phyloP scores from a whole-genome alignment of 1,284 basidiomycete species.

The Ceratobasidium sp. region DNA sequence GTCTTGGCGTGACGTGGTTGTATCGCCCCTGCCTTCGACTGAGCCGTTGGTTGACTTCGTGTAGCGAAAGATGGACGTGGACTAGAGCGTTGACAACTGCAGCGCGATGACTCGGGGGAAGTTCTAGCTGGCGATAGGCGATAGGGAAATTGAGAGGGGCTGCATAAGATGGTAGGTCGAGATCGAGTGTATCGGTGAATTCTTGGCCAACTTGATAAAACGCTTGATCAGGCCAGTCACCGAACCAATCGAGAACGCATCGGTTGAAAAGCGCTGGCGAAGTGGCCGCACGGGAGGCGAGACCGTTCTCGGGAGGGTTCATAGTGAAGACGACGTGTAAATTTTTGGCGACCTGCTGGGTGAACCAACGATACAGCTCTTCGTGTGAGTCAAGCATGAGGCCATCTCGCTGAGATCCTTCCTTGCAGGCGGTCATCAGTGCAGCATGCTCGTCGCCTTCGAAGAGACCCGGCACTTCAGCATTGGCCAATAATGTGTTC shows the following conservation, averaged over 20 bases:
- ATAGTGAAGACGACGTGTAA: constrained; percentile 98
- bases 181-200: constrained; percentile 90
- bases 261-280: constrained; percentile 98
- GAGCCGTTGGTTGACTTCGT: constrained; percentile 88
- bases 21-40: constrained; percentile 92
- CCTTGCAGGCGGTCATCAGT: constrained; percentile 98
- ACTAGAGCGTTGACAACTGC: constrained; percentile 96
- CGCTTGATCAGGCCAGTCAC: constrained; percentile 97
- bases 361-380: constrained; percentile 97
- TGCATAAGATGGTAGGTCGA: constrained; percentile 83
- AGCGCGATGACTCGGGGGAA: constrained; percentile 85
- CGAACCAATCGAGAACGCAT: constrained; percentile 98
- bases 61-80: constrained; percentile 89
- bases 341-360: constrained; percentile 95
- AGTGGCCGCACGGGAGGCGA: constrained; percentile 95
- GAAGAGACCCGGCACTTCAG: constrained; percentile 99
- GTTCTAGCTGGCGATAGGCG: constrained; percentile 81
- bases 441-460: constrained; percentile 98
- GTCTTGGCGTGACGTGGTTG: constrained; percentile 97
- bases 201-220: constrained; percentile 97
- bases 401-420: constrained; percentile 97
- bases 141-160: constrained; percentile 87
- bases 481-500: constrained; percentile 99
- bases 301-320: constrained; percentile 97
- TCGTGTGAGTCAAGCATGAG: constrained; percentile 98